phyloP scores from a whole-genome alignment of 495 filamentous ascomycete species.

The Talaromyces thailandensis region DNA sequence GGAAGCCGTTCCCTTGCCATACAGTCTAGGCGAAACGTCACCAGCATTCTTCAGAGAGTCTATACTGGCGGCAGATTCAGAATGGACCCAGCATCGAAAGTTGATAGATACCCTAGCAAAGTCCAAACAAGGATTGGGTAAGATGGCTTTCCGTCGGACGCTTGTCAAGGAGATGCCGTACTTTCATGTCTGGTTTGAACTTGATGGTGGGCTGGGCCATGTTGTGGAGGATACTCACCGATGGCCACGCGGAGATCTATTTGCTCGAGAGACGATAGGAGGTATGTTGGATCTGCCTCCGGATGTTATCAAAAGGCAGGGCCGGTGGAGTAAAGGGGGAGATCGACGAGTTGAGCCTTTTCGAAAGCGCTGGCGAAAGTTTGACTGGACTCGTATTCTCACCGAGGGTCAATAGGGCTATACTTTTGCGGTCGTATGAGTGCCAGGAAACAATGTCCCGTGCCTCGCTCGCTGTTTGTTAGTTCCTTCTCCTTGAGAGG shows the following conservation, averaged over 20 bases:
- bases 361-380: conserved; percentile 79
- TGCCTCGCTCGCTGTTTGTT: too few species aligned
- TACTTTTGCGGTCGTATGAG: too few species aligned
- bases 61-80: conserved; percentile 75
- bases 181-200: conserved; percentile 92
- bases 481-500: too few species aligned
- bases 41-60: conserved; percentile 95
- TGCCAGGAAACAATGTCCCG: too few species aligned
- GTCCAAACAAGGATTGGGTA: conserved; percentile 61
- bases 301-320: conserved; percentile 83
- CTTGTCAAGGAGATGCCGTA: conserved; percentile 97
- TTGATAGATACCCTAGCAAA: conserved; percentile 79
- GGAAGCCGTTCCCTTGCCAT: conserved; percentile 79
- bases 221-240: conserved; percentile 78
- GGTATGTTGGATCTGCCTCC: conserved; percentile 85
- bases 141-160: conserved; percentile 69
- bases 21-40: conserved; percentile 76
- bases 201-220: conserved; percentile 89
- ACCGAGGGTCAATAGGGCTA: conserved; percentile 36
- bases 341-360: conserved; percentile 72
- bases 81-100: conserved; percentile 94
- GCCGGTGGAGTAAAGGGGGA: conserved; percentile 67
- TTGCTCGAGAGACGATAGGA: conserved; percentile 84
- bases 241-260: conserved; percentile 91
- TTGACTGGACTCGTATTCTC: conserved; percentile 90